These are phyloP conservation scores for Pythium monospermum DNA, from an alignment of 352 stramenopile genomes.

Conservation along the genomic window DNA sequence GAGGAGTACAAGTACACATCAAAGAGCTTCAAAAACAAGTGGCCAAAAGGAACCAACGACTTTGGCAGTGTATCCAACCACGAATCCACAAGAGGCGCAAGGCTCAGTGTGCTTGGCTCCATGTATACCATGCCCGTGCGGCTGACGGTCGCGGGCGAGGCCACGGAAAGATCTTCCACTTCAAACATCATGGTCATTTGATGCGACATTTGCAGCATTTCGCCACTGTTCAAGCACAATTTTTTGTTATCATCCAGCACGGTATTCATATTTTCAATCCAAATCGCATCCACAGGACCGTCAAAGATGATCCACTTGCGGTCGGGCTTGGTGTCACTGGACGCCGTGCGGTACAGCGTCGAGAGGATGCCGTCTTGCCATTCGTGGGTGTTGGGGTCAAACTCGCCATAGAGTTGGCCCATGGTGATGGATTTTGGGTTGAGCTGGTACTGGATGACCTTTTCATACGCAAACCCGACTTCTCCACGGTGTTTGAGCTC, in stretches of 20 bases:
- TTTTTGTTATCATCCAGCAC: slow-evolving; percentile 96
- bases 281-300: slow-evolving; percentile 92
- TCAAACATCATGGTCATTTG: slow-evolving; percentile 98
- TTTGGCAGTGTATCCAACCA: slow-evolving; percentile 82
- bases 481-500: slow-evolving; percentile 77
- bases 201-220: slow-evolving; percentile 94
- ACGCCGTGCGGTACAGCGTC: slow-evolving; percentile 89
- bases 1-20: slow-evolving; percentile 88
- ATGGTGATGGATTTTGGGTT: slow-evolving; percentile 96
- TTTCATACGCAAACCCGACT: slow-evolving; percentile 86
- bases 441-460: slow-evolving; percentile 86
- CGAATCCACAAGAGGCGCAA: slow-evolving; percentile 83
- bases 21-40: slow-evolving; percentile 78
- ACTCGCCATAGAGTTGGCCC: slow-evolving; percentile 93
- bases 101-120: slow-evolving; percentile 90
- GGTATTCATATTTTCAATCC: slow-evolving; percentile 97
- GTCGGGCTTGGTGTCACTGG: slow-evolving; percentile 84
- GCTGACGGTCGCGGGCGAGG: slow-evolving; percentile 92
- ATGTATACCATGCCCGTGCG: slow-evolving; percentile 96
- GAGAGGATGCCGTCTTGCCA: slow-evolving; percentile 95
- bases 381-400: slow-evolving; percentile 93
- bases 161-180: slow-evolving; percentile 92
- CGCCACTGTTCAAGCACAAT: slow-evolving; percentile 90
- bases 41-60: slow-evolving; percentile 23
- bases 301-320: slow-evolving; percentile 96